Conservation (phyloP, 768 basidiomycete genomes). For the Filobasidium floriforme region DNA sequence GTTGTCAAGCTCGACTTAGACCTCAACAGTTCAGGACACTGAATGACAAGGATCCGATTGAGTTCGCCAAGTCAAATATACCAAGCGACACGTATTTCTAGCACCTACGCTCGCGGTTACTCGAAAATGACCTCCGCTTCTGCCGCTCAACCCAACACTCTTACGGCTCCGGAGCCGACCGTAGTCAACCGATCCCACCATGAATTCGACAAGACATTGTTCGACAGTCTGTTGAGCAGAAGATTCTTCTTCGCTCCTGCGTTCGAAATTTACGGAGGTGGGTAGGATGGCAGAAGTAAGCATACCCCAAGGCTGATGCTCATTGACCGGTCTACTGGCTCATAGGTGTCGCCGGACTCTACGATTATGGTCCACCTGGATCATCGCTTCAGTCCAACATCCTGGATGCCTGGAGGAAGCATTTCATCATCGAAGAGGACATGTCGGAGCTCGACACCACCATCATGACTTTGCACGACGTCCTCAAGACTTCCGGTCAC, state of each 20-base stretch:
- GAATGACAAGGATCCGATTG: no score
- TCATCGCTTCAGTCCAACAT: conserved; percentile 95
- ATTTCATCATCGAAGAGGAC: conserved; percentile 95
- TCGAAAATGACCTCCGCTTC: conserved; percentile 30
- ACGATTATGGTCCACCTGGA: conserved; percentile 96
- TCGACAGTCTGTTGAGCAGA: conserved; percentile 77
- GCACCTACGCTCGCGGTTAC: not conserved
- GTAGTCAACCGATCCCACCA: conserved; percentile 73
- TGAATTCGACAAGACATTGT: conserved; percentile 72
- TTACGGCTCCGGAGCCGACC: conserved; percentile 24
- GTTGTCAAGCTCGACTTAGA: no score
- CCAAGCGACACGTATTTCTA: no score
- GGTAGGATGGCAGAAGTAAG: conserved; percentile 34
- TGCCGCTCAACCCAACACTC: conserved; percentile 30
- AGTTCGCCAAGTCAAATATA: no score
- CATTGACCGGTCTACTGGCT: conserved; percentile 10
- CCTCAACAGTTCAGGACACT: no score
- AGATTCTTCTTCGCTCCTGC: conserved; percentile 97
- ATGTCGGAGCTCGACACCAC: conserved; percentile 99
- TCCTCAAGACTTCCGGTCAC: conserved; percentile 95
- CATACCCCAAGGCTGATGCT: not conserved
- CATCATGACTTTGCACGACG: conserved; percentile 88
- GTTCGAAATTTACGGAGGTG: conserved; percentile 98
- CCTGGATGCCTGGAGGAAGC: conserved; percentile 89
- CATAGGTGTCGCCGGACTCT: conserved; percentile 87